A percentile compares a stretch with the other conserved stretches of the same genome.
phyloP scores from a whole-genome alignment of 345 rosid species.

The Erodium maritimum region DNA sequence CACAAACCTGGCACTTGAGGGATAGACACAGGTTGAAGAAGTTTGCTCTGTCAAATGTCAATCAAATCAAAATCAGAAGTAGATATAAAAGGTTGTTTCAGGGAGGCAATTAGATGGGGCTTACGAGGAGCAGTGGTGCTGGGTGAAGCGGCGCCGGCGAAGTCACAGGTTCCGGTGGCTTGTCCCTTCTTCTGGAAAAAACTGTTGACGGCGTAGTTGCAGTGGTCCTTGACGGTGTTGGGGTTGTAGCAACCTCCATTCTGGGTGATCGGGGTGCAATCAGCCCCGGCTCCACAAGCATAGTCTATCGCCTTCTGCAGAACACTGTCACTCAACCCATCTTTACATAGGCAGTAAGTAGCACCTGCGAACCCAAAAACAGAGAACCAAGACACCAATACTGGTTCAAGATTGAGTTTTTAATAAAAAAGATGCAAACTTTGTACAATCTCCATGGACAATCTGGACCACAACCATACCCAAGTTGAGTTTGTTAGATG shows the following conservation, averaged over 20 bases:
- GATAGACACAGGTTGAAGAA: slow-evolving; percentile 36
- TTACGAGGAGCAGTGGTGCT: slow-evolving; percentile 16
- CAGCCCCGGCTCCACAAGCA: slow-evolving; percentile 90
- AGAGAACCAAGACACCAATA: background rate
- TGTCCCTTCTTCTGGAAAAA: slow-evolving; percentile 65
- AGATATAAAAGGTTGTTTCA: background rate
- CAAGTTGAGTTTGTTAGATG: no score
- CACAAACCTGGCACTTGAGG: slow-evolving; percentile 52
- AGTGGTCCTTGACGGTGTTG: slow-evolving; percentile 75
- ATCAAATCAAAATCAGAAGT: slow-evolving; percentile 6
- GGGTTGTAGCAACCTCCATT: slow-evolving; percentile 74
- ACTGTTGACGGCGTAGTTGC: slow-evolving; percentile 80
- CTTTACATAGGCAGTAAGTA: slow-evolving; percentile 62
- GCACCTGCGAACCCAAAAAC: no score
- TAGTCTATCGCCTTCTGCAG: slow-evolving; percentile 72
- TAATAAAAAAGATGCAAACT: background rate
- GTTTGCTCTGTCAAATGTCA: slow-evolving; percentile 30
- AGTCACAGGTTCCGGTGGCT: slow-evolving; percentile 54
- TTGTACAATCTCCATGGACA: no score
- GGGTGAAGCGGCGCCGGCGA: slow-evolving; percentile 53
- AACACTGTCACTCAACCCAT: slow-evolving; percentile 34
- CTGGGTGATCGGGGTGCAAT: slow-evolving; percentile 40
- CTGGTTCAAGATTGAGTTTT: background rate
- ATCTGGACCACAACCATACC: no score
- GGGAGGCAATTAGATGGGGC: background rate